phyloP scores from a whole-genome alignment of 345 rosid genomes.

The Populus deltoides region DNA sequence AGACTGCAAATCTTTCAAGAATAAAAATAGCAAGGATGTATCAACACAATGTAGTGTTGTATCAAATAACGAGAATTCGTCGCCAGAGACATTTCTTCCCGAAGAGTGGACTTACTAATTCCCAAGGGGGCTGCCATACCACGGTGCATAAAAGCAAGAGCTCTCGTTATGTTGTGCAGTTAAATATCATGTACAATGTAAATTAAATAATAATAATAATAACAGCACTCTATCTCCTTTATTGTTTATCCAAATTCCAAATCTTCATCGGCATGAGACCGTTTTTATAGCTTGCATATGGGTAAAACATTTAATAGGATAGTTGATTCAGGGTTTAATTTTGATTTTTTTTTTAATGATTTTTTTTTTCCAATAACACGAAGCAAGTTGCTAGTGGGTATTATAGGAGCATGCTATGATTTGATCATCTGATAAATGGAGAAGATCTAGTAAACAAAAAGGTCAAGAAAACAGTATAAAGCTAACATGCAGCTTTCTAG shows the following conservation, averaged over 20 bases:
- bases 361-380: too few relatives aligned
- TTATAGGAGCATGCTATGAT: too few relatives aligned
- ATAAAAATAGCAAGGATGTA: conserved; percentile 20
- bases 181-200: conserved; percentile 3
- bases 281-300: not conserved
- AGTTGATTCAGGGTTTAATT: not conserved
- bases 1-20: conserved; percentile 25
- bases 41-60: conserved; percentile 23
- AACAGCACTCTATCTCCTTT: conserved; percentile 4
- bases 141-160: conserved; percentile 18
- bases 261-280: not conserved
- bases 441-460: not conserved
- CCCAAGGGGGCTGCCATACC: not conserved
- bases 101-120: conserved; percentile 75
- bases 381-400: not conserved
- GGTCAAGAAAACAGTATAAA: not conserved
- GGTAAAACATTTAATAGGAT: not conserved
- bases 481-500: not conserved
- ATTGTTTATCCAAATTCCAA: not conserved
- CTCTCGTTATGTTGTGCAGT: conserved; percentile 7
- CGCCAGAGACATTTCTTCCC: conserved; percentile 67
- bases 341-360: not conserved
- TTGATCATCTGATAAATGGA: not conserved
- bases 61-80: conserved; percentile 32
- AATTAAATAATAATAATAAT: conserved; percentile 1